A percentile compares a stretch with the other conserved stretches of the same genome.
Evolutionary conservation across 108 stramenopile genomes (phyloP).

Genomic region (Chaetoceros tenuissimus): DNA sequence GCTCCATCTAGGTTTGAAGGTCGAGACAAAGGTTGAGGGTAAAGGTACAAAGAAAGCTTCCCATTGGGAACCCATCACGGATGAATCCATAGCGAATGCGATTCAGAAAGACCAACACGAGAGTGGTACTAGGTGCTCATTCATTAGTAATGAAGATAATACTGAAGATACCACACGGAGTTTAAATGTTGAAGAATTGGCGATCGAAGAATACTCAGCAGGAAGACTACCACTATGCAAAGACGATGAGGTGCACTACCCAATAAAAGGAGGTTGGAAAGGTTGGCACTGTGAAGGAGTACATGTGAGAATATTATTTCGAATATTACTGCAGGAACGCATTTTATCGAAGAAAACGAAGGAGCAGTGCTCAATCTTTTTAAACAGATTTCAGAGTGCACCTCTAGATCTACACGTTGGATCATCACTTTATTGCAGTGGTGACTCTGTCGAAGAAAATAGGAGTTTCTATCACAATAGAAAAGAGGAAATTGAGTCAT

Average conservation of each 20-base stretch:
- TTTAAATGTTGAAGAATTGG: constrained; percentile 79
- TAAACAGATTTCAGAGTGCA: constrained; percentile 73
- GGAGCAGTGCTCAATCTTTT: constrained; percentile 33
- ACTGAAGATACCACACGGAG: constrained; percentile 19
- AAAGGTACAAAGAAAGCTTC: constrained; percentile 23
- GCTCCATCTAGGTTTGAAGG: constrained; percentile 39
- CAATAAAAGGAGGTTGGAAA: constrained; percentile 39
- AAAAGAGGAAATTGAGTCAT: constrained; percentile 28
- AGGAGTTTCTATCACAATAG: constrained; percentile 53
- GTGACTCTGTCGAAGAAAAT: not conserved
- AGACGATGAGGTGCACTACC: constrained; percentile 6
- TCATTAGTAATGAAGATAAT: constrained; percentile 57
- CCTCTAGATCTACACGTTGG: constrained; percentile 82
- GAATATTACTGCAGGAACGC: constrained; percentile 27
- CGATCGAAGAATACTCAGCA: constrained; percentile 56
- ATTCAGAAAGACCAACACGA: constrained; percentile 22
- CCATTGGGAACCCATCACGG: constrained; percentile 67
- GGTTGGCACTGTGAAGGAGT: constrained; percentile 84
- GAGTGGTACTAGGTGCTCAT: constrained; percentile 52
- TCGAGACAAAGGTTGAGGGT: constrained; percentile 4
- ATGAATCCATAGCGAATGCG: constrained; percentile 59
- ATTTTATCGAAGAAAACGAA: too few relatives aligned
- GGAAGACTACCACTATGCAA: constrained; percentile 41
- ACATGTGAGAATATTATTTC: constrained; percentile 57
- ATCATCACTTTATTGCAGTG: constrained; percentile 1